These are phyloP conservation scores for Niebla homalea DNA, from an alignment of 495 filamentous ascomycete species.

Conservation along the genomic window DNA sequence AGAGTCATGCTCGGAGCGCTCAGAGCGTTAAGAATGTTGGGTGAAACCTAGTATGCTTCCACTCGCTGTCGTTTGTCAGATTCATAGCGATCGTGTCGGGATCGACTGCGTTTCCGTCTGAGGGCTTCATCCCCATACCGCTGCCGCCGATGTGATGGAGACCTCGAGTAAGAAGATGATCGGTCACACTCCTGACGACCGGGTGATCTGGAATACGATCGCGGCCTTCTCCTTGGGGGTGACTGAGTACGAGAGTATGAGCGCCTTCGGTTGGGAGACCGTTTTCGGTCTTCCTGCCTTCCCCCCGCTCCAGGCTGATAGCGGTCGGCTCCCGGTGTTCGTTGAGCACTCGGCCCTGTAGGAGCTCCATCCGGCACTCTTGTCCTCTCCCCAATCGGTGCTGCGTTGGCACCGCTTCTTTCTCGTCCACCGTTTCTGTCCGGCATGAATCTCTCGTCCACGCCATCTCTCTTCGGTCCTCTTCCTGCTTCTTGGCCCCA, in stretches of 20 bases:
- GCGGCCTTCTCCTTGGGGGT: slow-evolving; percentile 18
- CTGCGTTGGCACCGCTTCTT: slow-evolving; percentile 39
- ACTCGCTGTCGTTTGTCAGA: slow-evolving; percentile 55
- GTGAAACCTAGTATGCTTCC: slow-evolving; percentile 21
- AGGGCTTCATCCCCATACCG: slow-evolving; percentile 38
- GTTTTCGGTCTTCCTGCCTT: slow-evolving; percentile 17
- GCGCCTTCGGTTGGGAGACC: slow-evolving; percentile 7
- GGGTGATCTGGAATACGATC: slow-evolving; percentile 19
- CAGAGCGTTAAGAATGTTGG: not conserved
- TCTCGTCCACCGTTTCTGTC: slow-evolving; percentile 37
- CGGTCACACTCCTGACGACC: slow-evolving; percentile 18
- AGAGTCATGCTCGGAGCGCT: not conserved
- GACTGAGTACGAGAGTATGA: slow-evolving; percentile 21
- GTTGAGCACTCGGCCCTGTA: slow-evolving; percentile 5
- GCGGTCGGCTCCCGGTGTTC: slow-evolving; percentile 15
- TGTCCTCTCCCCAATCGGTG: slow-evolving; percentile 27
- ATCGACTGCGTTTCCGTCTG: slow-evolving; percentile 51
- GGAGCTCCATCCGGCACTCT: slow-evolving; percentile 14
- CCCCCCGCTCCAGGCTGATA: slow-evolving; percentile 14
- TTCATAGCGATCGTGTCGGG: slow-evolving; percentile 45
- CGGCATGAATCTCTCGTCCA: slow-evolving; percentile 61
- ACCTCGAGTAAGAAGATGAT: slow-evolving; percentile 18
- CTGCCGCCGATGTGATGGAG: slow-evolving; percentile 24
- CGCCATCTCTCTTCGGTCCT: slow-evolving; percentile 28
- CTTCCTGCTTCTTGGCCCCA: slow-evolving; percentile 58